These are phyloP conservation scores for Cercospora janseana DNA, from an alignment of 2,329 filamentous ascomycete genomes.

Conservation along the genomic window DNA sequence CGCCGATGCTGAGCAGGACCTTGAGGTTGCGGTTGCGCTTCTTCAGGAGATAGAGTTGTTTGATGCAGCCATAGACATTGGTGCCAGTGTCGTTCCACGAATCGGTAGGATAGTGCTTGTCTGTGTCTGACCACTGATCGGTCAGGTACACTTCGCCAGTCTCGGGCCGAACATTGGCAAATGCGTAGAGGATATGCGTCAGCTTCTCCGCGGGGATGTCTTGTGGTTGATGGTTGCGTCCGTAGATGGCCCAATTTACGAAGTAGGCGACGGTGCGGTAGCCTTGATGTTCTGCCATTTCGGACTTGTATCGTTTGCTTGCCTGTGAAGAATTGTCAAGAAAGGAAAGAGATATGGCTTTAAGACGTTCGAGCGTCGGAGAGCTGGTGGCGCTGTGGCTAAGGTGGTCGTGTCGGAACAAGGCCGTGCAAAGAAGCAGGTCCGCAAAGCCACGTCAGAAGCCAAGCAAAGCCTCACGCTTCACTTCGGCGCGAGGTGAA, in stretches of 20 bases:
- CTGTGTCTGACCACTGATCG: slow-evolving; percentile 65
- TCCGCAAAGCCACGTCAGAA: slow-evolving; percentile 4
- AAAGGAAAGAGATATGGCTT: neutral
- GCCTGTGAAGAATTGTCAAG: neutral
- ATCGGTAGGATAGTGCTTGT: slow-evolving; percentile 69
- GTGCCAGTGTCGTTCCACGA: slow-evolving; percentile 63
- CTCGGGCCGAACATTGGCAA: slow-evolving; percentile 79
- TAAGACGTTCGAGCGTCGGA: slow-evolving; percentile 10
- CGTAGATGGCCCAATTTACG: slow-evolving; percentile 41
- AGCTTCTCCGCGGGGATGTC: slow-evolving; percentile 76
- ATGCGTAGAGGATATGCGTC: slow-evolving; percentile 87
- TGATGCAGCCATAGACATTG: slow-evolving; percentile 74
- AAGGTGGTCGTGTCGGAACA: slow-evolving; percentile 15
- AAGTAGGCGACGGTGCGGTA: slow-evolving; percentile 38
- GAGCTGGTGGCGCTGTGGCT: slow-evolving; percentile 14
- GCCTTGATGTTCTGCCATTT: slow-evolving; percentile 27
- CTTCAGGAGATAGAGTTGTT: slow-evolving; percentile 75
- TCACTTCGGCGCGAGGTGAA: no score
- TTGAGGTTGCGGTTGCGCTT: slow-evolving; percentile 74
- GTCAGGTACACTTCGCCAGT: slow-evolving; percentile 74
- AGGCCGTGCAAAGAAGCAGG: slow-evolving; percentile 23
- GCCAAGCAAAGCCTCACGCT: slow-evolving; percentile 7
- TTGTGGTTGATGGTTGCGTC: slow-evolving; percentile 72
- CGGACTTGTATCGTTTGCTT: neutral
- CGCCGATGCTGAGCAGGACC: slow-evolving; percentile 77